Base-by-base conservation (phyloP, 2,329 filamentous ascomycete genomes). In the Stagonosporopsis chrysanthemi region DNA sequence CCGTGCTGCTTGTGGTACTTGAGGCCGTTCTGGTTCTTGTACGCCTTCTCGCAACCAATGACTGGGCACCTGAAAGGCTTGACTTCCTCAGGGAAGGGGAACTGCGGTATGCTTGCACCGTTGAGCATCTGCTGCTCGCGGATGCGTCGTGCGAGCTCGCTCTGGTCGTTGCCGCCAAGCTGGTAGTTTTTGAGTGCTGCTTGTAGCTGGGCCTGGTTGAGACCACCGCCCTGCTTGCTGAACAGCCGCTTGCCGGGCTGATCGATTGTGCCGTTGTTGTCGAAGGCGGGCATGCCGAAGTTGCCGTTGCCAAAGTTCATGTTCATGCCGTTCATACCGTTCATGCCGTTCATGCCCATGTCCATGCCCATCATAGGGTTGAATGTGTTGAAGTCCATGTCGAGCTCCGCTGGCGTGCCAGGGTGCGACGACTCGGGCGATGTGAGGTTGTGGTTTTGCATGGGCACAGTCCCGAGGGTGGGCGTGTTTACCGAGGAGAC, bases 61-160 rank as follows among this genome's bases (percentile, higher is more conserved):
- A 99, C 95, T 1, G 95, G 95, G 71, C 95, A 99, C 75, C 93
- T 91, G 83, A 97, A 99, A 0, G 95, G 95, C 79, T 98, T 99
- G 70, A 96, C 92, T 75, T 99, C 94, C 74, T 98, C 94, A 15
- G 89, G 72, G 77, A 78, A 72, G 66, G 77, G 71, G 57, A 72
- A 70, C 36, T 73, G 72, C 14, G 73, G 65, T 22, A 79, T 76
- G 62, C 73, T 76, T 23, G 78, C 78, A 23, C 79, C 78, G 29
- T 84, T 84, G 62, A 87, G 78, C 60, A 88, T 79, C 66, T 88
- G 86, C 65, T 88, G 86, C 68, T 88, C 85, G 40, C 85, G 82
- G 49, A 90, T 83, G 29, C 84, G 82, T 69, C 85, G 83, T 44
- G 87, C 90, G 56, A 92, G 84, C 65, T 94, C 90, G 64, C 88